Base-by-base conservation (phyloP, 2,329 filamentous ascomycete genomes). In the Rugonectria rugulosa region DNA sequence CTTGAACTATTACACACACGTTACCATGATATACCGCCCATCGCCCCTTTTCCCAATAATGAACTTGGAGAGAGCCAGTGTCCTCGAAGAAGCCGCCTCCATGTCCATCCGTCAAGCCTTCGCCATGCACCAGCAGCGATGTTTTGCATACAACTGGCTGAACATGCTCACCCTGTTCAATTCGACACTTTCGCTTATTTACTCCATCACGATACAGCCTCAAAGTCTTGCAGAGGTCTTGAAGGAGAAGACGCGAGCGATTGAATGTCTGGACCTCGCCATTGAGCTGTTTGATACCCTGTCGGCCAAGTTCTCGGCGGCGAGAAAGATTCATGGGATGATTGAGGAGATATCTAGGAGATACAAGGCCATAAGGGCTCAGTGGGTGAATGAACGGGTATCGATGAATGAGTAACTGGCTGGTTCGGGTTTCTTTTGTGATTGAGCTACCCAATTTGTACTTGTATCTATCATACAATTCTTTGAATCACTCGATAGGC, bases 1-100 rank as follows among this genome's bases (percentile, higher is more conserved):
- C 48, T 73, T 79, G 38, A 80, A 80, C 61, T 80, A 77, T 60
- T 79, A 79, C 57, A 77, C 72, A 0, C 77, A 80, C 43, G 61
- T 79, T 1, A 73, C 73, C 11, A 74, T 77, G 65, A 63, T 80
- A 4, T 79, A 80, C 59, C 67, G 77, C 3, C 78, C 77, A 1
- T 78, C 77, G 1, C 76, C 77, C 1, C 56, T 79, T 1, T 74
- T 70, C 19, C 77, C 77, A 2, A 69, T 68, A 1, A 62, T 77
- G 20, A 72, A 76, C 53, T 47, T 67, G 8, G 45, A 61, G 5
- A 69, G 71, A 29, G 69, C 79, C 31, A 73, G 73, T 37, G 66
- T 72, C 1, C 68, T 79, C 4, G 72, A 68, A 1, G 72, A 72
- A 11, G 75, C 77, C 5, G 74, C 76, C 0, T 69, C 71, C 31